phyloP scores from a whole-genome alignment of 1,284 basidiomycete species.

The Hortiboletus rubellus region DNA sequence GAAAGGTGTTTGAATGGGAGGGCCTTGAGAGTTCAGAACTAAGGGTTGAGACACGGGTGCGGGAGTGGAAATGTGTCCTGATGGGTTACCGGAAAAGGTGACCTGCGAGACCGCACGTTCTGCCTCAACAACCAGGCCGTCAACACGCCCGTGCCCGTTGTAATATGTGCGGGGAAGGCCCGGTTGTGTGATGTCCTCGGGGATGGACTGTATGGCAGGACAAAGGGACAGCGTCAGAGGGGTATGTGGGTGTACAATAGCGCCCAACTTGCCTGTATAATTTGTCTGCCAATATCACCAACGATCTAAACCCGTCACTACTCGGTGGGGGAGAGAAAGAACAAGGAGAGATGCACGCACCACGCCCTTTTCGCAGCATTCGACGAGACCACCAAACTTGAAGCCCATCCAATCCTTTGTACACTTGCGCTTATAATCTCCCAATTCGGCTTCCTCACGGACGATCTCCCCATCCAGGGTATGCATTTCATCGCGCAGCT shows the following conservation, averaged over 20 bases:
- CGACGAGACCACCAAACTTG: conserved; percentile 87
- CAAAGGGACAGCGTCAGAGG: neutral
- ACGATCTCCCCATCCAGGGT: conserved; percentile 82
- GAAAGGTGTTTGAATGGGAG: conserved; percentile 16
- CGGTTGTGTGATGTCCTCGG: conserved; percentile 77
- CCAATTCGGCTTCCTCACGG: conserved; percentile 77
- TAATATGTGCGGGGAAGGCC: conserved; percentile 79
- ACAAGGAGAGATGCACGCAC: conserved; percentile 44
- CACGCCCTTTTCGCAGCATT: conserved; percentile 83
- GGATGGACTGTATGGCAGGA: conserved; percentile 64
- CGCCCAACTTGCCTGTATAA: conserved; percentile 59
- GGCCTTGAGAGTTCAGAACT: conserved; percentile 7
- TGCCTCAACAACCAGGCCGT: conserved; percentile 63
- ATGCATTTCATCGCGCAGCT: conserved; percentile 77
- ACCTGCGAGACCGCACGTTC: conserved; percentile 60
- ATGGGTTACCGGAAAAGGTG: conserved; percentile 45
- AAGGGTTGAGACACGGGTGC: conserved; percentile 4
- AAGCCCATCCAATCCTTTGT: conserved; percentile 75
- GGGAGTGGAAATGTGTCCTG: conserved; percentile 23
- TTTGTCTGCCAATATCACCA: conserved; percentile 78
- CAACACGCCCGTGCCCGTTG: conserved; percentile 60
- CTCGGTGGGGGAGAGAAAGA: neutral
- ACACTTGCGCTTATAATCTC: conserved; percentile 82
- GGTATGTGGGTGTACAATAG: neutral
- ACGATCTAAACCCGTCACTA: conserved; percentile 55